A percentile compares a stretch with the other conserved stretches of the same genome.
These are phyloP conservation scores for Ambrosia artemisiifolia DNA, from an alignment of 129 eudicot species.

Conservation along the genomic window DNA sequence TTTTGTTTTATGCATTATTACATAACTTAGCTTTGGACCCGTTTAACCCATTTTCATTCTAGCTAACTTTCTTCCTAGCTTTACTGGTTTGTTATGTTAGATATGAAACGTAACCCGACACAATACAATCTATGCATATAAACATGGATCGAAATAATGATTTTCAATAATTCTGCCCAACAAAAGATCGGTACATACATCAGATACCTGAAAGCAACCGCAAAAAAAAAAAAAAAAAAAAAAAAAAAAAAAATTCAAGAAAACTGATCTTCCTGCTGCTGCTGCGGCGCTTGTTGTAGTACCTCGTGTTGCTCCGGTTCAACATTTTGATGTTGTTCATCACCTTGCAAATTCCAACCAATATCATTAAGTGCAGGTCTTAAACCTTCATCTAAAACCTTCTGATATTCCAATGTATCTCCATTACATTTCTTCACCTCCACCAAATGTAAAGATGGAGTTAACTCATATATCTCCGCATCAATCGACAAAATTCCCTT, in stretches of 20 bases:
- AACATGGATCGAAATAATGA: background rate
- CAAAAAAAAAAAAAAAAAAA: background rate
- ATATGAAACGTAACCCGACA: background rate
- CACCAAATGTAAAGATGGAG: conserved; percentile 49
- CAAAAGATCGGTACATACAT: background rate
- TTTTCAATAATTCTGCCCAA: background rate
- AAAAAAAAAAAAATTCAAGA: background rate
- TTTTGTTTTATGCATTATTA: background rate
- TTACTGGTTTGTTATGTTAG: background rate
- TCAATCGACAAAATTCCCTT: conserved; percentile 63
- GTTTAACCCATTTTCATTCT: background rate
- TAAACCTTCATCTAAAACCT: conserved; percentile 43
- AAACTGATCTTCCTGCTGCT: conserved; percentile 29
- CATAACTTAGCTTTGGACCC: background rate
- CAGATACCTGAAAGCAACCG: background rate
- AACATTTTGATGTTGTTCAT: conserved; percentile 13
- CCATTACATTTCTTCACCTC: conserved; percentile 64
- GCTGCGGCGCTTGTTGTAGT: conserved; percentile 19
- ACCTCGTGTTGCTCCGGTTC: conserved; percentile 9
- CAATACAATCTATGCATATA: background rate
- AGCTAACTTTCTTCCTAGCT: background rate
- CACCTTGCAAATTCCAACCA: conserved; percentile 64
- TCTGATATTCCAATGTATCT: conserved; percentile 62
- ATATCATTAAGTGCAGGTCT: conserved; percentile 65
- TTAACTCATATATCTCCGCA: conserved; percentile 67